Evolutionary conservation across 129 eudicot genomes (phyloP).

Genomic region (Saposhnikovia divaricata): DNA sequence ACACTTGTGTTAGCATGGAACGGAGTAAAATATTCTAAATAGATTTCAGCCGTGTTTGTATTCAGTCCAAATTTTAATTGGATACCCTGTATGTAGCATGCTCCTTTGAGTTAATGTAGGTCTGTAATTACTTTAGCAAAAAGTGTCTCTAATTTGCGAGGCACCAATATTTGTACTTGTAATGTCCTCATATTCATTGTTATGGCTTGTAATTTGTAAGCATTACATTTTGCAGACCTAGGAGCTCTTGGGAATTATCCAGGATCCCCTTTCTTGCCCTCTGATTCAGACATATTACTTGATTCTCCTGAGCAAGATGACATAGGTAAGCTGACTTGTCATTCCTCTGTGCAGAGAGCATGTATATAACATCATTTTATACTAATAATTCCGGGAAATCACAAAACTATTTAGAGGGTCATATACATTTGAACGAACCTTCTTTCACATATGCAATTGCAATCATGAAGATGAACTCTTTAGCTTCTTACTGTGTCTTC

Average conservation of each 20-base stretch:
- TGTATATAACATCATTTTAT: no score
- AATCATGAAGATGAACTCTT: background rate
- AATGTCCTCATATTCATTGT: background rate
- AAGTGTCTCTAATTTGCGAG: background rate
- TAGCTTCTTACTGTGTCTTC: background rate
- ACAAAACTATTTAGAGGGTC: background rate
- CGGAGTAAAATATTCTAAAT: background rate
- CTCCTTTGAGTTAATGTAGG: background rate
- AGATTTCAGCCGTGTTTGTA: background rate
- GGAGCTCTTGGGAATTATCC: constrained; percentile 94
- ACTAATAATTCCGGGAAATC: background rate
- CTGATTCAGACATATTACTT: constrained; percentile 95
- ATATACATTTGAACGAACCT: background rate
- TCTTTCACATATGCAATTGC: background rate
- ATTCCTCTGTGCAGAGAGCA: background rate
- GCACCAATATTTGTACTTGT: background rate
- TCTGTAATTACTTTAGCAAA: background rate
- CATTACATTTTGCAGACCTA: constrained; percentile 41
- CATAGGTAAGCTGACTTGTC: constrained; percentile 45
- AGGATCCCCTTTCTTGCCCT: constrained; percentile 84
- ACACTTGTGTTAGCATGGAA: background rate
- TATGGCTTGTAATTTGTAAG: background rate
- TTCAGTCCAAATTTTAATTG: background rate
- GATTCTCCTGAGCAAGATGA: constrained; percentile 92
- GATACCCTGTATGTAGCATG: background rate